Evolutionary conservation across 2,329 filamentous ascomycete genomes (phyloP), one percentile per base, ranked within the genome.

Genomic region (Fusarium sp.): DNA sequence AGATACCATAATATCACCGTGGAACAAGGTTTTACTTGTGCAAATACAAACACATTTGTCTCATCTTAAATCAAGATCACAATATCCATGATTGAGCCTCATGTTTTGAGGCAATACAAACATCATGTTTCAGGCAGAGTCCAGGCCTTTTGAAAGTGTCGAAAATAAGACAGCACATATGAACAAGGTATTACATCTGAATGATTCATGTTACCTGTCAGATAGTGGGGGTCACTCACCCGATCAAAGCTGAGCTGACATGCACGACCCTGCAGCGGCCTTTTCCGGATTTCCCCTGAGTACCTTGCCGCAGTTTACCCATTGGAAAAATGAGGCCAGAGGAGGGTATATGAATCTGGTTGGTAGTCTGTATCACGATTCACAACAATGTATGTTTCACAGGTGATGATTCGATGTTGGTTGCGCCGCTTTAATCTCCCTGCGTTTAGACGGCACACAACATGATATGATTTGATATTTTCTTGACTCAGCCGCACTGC

Each of bases 181-280:
- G 16, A 7, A 41, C 31, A n/a, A 19, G 49, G 49, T 13, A 41
- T 11, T 7, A 21, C 18, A 25, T 55, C 13, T 37, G 52, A 55
- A 60, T 51, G 55, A 41, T 51, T 60, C 55, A 61, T 44, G 37
- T 41, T 44, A 48, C 55, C 25, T 26, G 48, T 26, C 31, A 60
- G 43, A 25, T 44, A 28, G 58, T 48, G 58, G 55, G 58, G 55
- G 21, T 16, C 23, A 51, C 26, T 58, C 49, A 25, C 19, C 31
- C 23, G 49, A 41, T 26, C 31, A 51, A 9, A 23, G 43, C 58
- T 43, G 52, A 46, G 28, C 26, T 31, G 49, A 41, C 23, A 39
- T 53, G 39, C 57, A 62, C 34, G 31, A 46, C 59, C 59, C 59
- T 62, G 57, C 57, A 62, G 46, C 41, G 57, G 45, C 28, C 25